Base-by-base conservation (phyloP, 495 filamentous ascomycete species). In the Darksidea phi region DNA sequence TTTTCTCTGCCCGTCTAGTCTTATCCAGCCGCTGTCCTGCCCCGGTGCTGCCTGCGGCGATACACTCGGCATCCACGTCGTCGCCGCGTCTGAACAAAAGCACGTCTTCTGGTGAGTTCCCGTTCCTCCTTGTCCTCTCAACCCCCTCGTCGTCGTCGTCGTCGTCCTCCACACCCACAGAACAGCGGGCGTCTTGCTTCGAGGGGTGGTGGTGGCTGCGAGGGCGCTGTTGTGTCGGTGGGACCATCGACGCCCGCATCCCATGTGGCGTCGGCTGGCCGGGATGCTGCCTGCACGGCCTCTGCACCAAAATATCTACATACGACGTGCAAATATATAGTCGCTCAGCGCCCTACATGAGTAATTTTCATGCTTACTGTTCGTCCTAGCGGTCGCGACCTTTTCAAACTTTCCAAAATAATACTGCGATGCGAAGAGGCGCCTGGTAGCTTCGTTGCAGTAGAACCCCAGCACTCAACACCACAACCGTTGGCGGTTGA, bases 401-500 rank as follows among this genome's bases (percentile, higher is more conserved):
- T 68, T 34, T 68, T 68, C 57, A 68, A 68, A 43, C 57, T 68
- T 18, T 36, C 66, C 25, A 51, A 48, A 41, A 68, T 68, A 41
- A 26, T 58, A 36, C 57, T 68, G 56, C 56, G 48, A 66, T 68
- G 57, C 66, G 58, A 68, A 34, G 43, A 25, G 11, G 12, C 43
- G 0, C 52, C 60, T 7, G 45, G 51, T 24, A 41, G 21, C 5
- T 57, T 53, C 48, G 45, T 28, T 1, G 20, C 46, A 23, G 54
- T 58, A 34, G 61, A 64, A 23, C 61, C 61, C 6, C 54, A 53
- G 11, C 37, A 58, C 15, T 23, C 28, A 10, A 34, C 41, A n/a
- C 42, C 56, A 24, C 52, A 42, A 13, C 46, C 46, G 34, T 45
- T 63, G 45, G n/a, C 49, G 56, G 56, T 61, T 50, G 62, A 56